Evolutionary conservation across 352 stramenopile species (phyloP), one percentile per base, ranked within the genome.

Genomic region (Pythium utonaiense): DNA sequence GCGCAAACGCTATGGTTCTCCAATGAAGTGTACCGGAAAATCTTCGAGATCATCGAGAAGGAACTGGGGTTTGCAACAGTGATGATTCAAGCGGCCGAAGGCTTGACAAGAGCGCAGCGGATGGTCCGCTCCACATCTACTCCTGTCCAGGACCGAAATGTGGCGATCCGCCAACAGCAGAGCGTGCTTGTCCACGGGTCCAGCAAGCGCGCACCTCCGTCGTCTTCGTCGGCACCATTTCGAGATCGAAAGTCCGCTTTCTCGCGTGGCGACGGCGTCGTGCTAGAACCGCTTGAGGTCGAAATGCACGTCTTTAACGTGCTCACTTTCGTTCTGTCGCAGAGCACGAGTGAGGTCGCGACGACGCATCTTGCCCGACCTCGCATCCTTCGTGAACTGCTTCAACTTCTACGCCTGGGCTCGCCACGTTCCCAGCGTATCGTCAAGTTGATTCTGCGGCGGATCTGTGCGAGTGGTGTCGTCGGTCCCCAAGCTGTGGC

Each of bases 1-100:
- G 70, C 91, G 3, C 84, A 94, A 55, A 91, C 73, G 16, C 74
- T 96, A 21, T 96, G 86, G 86, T 96, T 96, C 36, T 91, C 84
- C 8, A 89, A 81, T 62, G 86, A 96, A 54, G 79, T 96, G 13
- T 80, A 96, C 36, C 73, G 86, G 41, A 96, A 96, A 60, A 78
- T 93, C 10, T 93, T 94, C 58, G 86, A 94, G 57, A 69, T 89
- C 21, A 79, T 96, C 40, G 86, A 96, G 40, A 88, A 83, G 44
- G 86, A 96, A 42, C 62, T 96, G 3, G 66, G 81, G 21, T 77
- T 79, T 59, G 83, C 77, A 12, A 89, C 86, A 31, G 71, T 78
- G 17, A 66, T 93, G 21, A 83, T 83, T 14, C 76, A 92, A 62
- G 75, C 86, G 44, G 70, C 84, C 1, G 86, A 96, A 53, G 82